phyloP scores from a whole-genome alignment of 176 grass and related monocot genomes.

The Olyra latifolia region DNA sequence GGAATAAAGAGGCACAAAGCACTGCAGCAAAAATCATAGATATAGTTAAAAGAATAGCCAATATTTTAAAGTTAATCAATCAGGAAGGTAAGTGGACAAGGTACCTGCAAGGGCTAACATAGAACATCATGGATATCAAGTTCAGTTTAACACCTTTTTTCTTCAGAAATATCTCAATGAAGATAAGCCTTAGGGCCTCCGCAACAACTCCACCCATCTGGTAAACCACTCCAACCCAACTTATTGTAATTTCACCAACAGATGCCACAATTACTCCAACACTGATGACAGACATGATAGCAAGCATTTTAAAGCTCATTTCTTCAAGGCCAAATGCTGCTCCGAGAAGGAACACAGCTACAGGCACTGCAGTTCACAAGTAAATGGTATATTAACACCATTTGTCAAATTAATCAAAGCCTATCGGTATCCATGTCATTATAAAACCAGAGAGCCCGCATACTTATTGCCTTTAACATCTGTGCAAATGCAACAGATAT shows the following conservation, averaged over 20 bases:
- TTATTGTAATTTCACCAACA: slow-evolving; percentile 91
- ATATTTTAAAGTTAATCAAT: slow-evolving; percentile 21
- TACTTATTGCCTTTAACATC: slow-evolving; percentile 99
- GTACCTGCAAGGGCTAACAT: slow-evolving; percentile 98
- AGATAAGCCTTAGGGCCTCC: slow-evolving; percentile 90
- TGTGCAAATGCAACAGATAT: slow-evolving; percentile 99
- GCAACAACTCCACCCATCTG: slow-evolving; percentile 97
- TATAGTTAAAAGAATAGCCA: slow-evolving; percentile 2
- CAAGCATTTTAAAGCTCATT: slow-evolving; percentile 87
- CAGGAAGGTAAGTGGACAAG: background rate
- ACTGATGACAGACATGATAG: slow-evolving; percentile 92
- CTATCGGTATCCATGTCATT: background rate
- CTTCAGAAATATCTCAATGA: slow-evolving; percentile 98
- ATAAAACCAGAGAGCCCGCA: slow-evolving; percentile 26
- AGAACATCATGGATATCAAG: slow-evolving; percentile 98
- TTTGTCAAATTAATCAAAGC: slow-evolving; percentile 1
- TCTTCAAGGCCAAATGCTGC: slow-evolving; percentile 88
- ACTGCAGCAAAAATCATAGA: slow-evolving; percentile 53
- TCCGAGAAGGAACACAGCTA: slow-evolving; percentile 93
- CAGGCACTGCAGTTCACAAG: slow-evolving; percentile 76
- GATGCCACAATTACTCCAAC: slow-evolving; percentile 93
- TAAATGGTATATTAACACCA: slow-evolving; percentile 17
- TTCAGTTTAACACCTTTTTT: slow-evolving; percentile 94
- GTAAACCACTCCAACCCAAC: slow-evolving; percentile 93
- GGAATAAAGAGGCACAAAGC: slow-evolving; percentile 94